Conservation (phyloP, 768 basidiomycete genomes). For the Lactarius akahatsu region DNA sequence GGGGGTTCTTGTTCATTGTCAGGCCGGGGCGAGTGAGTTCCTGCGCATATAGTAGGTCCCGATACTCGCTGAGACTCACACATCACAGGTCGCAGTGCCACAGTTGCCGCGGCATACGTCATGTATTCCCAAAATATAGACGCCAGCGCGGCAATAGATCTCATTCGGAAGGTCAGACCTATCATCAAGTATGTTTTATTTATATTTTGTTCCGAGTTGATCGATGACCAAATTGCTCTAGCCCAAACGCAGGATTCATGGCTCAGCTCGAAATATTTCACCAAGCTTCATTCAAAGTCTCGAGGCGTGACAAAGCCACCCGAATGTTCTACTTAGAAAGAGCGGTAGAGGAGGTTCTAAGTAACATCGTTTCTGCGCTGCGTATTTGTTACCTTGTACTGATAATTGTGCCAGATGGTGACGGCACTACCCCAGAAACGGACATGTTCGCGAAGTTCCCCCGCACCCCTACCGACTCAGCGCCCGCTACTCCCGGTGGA, state of each 20-base stretch:
- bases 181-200: constrained; percentile 58
- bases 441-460: constrained; percentile 80
- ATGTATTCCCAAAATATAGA: constrained; percentile 70
- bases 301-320: constrained; percentile 63
- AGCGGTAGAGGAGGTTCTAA: constrained; percentile 71
- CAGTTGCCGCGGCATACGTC: constrained; percentile 84
- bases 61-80: not conserved
- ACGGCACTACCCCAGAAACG: constrained; percentile 59
- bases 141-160: constrained; percentile 59
- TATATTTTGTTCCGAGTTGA: constrained; percentile 7
- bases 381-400: constrained; percentile 17
- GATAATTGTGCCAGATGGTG: constrained; percentile 55
- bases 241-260: constrained; percentile 86
- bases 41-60: not conserved
- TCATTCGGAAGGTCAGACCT: constrained; percentile 67
- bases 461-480: constrained; percentile 59
- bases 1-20: constrained; percentile 86
- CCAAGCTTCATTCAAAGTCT: constrained; percentile 64
- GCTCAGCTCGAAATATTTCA: constrained; percentile 81
- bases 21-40: constrained; percentile 80
- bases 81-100: constrained; percentile 70
- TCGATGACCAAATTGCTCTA: constrained; percentile 34
- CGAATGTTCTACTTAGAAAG: constrained; percentile 84
- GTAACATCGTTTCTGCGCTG: constrained; percentile 44
- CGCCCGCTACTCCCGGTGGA: constrained; percentile 57